Evolutionary conservation across 2,329 filamentous ascomycete genomes (phyloP), one percentile per base, ranked within the genome.

Genomic region (Penicillium sp.): DNA sequence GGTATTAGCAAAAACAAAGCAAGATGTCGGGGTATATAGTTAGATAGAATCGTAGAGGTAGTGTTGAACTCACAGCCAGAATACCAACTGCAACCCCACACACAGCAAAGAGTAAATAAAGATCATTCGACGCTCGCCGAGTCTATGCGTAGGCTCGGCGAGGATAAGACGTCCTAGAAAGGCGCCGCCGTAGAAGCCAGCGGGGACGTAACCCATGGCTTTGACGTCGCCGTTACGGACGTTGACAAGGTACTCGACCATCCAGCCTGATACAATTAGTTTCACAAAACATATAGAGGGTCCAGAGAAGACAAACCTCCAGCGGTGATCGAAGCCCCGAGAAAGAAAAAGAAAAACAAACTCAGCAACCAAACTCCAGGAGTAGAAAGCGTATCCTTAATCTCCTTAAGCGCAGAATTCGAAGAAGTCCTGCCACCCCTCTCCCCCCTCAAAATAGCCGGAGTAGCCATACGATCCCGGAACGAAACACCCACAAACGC

Each of bases 291-390:
- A 48, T 10, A 4, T 5, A 0, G 10, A 6, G 6, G 10, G n/a
- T 12, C 2, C 7, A 7, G 0, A 25, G 25, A 19, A 23, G 8
- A 56, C 67, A 33, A 64, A 70, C 78, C 77, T 12, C 69, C 64
- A 23, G 84, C 81, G 0, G 85, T 88, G 2, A 86, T 79, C 1
- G 67, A 69, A 0, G 79, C 81, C 0, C 86, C 86, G 0, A 88
- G 74, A 51, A 83, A 82, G 68, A 87, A 86, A 72, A 88, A 88
- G 73, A 84, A 88, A 69, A 86, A 88, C 2, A 86, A 54, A 49
- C 84, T 84, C 3, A 88, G 67, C 0, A 86, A 68, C 82, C 85
- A 88, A 4, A 88, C 67, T 4, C 59, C 57, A 0, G 65, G 64
- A 0, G 57, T 59, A 2, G 54, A 47, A 8, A 71, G 60, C 0